Percentiles rank a stretch among this genome's conserved stretches.
Evolutionary conservation across 257 asterid species (phyloP).

Genomic region (Solanum lycopersicoides): DNA sequence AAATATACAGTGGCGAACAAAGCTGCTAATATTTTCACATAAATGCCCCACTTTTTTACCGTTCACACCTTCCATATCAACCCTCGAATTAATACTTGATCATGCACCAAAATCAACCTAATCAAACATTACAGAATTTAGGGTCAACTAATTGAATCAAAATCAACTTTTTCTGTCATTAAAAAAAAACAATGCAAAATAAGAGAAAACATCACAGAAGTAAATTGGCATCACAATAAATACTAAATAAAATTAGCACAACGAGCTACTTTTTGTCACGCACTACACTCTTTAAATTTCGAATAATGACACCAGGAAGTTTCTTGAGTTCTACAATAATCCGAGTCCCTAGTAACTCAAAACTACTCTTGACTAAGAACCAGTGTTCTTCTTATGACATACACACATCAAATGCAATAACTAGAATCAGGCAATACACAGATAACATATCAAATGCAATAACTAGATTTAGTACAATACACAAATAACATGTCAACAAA

Average conservation of each 20-base stretch:
- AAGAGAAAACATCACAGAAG: not conserved
- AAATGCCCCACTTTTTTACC: not conserved
- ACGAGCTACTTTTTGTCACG: not conserved
- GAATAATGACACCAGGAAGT: not conserved
- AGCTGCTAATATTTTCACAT: not conserved
- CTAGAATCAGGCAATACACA: not conserved
- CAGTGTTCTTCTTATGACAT: not conserved
- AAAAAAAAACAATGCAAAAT: not conserved
- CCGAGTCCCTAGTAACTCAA: not conserved
- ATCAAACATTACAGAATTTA: not conserved
- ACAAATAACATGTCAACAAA: not conserved
- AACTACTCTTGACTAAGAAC: not conserved
- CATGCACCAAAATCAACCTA: constrained; percentile 1
- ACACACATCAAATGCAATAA: not conserved
- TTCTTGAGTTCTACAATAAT: not conserved
- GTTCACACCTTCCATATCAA: constrained; percentile 5
- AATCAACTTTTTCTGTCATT: not conserved
- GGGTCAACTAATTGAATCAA: not conserved
- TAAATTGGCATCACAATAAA: not conserved
- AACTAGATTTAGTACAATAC: not conserved
- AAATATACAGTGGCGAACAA: constrained; percentile 7
- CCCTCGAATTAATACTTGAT: not conserved
- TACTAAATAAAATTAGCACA: not conserved
- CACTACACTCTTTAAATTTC: not conserved
- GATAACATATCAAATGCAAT: not conserved